Conservation (phyloP, 805 yeast genomes). For the Cyberlindnera misumaiensis region DNA sequence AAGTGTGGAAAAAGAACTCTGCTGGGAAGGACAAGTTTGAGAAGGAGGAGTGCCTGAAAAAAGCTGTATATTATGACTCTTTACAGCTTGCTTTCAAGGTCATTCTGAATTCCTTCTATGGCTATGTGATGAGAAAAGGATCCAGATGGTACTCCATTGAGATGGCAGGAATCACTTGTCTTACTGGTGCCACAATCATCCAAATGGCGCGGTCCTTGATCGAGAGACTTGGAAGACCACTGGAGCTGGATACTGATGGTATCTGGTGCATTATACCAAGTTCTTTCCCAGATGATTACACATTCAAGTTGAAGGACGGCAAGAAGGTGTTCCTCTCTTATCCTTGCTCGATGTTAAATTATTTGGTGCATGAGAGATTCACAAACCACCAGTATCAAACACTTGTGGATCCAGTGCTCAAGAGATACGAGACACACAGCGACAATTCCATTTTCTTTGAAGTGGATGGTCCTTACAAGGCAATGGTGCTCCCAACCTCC, state of each 20-base stretch:
- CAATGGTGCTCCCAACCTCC: conserved; percentile 95
- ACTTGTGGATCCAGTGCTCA: conserved; percentile 58
- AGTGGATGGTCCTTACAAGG: conserved; percentile 97
- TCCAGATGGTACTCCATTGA: conserved; percentile 99
- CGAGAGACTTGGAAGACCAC: conserved; percentile 88
- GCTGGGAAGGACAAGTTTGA: conserved; percentile 48
- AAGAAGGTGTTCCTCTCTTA: conserved; percentile 73
- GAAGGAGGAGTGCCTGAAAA: conserved; percentile 86
- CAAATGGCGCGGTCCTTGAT: conserved; percentile 93
- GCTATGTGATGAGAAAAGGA: conserved; percentile 98
- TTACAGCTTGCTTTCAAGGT: conserved; percentile 95
- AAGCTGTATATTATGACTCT: conserved; percentile 91
- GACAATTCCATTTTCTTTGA: conserved; percentile 96
- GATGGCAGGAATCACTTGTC: conserved; percentile 98
- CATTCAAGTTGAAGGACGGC: conserved; percentile 67
- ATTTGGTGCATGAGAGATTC: conserved; percentile 81
- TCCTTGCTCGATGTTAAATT: conserved; percentile 95
- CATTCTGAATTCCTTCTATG: conserved; percentile 92
- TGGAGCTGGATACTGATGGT: conserved; percentile 98
- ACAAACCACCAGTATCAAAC: conserved; percentile 95
- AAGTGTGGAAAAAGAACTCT: conserved; percentile 85
- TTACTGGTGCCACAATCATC: conserved; percentile 96
- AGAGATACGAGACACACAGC: conserved; percentile 67
- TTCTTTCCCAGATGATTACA: conserved; percentile 86
- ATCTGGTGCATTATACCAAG: conserved; percentile 97